Conservation (phyloP, 805 yeast species). For the Pichia paraexigua region DNA sequence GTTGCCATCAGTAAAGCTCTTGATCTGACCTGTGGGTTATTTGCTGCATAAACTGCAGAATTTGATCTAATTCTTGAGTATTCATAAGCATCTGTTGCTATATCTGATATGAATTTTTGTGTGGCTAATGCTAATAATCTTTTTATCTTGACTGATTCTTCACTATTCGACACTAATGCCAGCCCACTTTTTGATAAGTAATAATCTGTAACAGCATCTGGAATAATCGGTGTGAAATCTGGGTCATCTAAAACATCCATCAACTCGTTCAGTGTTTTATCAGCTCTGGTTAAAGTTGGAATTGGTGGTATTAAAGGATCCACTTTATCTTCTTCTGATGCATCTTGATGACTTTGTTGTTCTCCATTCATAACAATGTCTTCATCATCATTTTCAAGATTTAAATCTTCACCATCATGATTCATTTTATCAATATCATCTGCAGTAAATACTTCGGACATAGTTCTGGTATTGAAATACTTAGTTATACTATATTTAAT, state of each 20-base stretch:
- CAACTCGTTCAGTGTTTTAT: conserved; percentile 76
- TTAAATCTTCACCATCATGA: conserved; percentile 7
- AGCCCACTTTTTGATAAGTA: conserved; percentile 53
- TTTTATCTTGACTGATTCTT: conserved; percentile 36
- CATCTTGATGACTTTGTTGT: not conserved
- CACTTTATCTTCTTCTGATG: not conserved
- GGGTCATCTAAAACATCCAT: conserved; percentile 88
- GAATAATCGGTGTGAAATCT: conserved; percentile 91
- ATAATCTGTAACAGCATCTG: conserved; percentile 93
- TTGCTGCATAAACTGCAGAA: conserved; percentile 75
- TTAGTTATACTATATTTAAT: too few species aligned
- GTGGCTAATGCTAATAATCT: conserved; percentile 89
- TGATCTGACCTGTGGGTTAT: conserved; percentile 81
- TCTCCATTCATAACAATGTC: not conserved
- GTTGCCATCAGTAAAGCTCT: conserved; percentile 61
- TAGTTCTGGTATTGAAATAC: not conserved
- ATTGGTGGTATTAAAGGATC: conserved; percentile 22
- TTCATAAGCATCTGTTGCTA: conserved; percentile 95
- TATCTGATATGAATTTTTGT: conserved; percentile 88
- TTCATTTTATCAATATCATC: conserved; percentile 7
- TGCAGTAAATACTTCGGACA: conserved; percentile 2
- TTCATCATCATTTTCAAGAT: conserved; percentile 10
- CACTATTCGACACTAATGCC: conserved; percentile 36
- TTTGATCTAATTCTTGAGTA: conserved; percentile 88
- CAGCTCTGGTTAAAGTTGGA: conserved; percentile 68